A percentile compares a stretch with the other conserved stretches of the same genome.
phyloP scores from a whole-genome alignment of 2,329 filamentous ascomycete genomes.

The Aspergillus ochraceoroseus region DNA sequence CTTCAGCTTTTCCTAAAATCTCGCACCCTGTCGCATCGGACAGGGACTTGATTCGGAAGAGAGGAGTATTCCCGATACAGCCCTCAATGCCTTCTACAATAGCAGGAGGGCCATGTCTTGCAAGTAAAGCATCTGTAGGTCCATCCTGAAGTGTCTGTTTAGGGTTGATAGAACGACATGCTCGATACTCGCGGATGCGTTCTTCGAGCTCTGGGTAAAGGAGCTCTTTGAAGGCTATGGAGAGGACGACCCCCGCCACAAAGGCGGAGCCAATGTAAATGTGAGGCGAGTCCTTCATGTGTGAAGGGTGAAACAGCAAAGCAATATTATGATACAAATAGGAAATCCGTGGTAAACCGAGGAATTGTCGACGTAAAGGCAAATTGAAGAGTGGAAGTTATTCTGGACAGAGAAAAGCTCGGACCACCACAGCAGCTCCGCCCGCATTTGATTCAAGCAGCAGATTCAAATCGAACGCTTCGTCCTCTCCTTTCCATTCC shows the following conservation, averaged over 20 bases:
- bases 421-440: constrained; percentile 28
- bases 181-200: constrained; percentile 47
- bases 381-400: constrained; percentile 1
- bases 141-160: constrained; percentile 6
- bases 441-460: constrained; percentile 19
- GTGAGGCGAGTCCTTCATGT: constrained; percentile 33
- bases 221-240: constrained; percentile 72
- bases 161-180: constrained; percentile 36
- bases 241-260: constrained; percentile 68
- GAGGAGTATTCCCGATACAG: constrained; percentile 87
- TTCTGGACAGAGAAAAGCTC: constrained; percentile 32
- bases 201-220: constrained; percentile 69
- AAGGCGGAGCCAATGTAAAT: constrained; percentile 67
- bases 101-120: constrained; percentile 34
- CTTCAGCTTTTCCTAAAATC: constrained; percentile 88
- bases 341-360: too few species aligned
- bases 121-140: constrained; percentile 18
- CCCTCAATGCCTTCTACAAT: constrained; percentile 79
- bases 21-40: constrained; percentile 81
- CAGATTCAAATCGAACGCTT: constrained; percentile 21
- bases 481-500: constrained; percentile 18
- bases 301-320: not conserved
- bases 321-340: too few species aligned
- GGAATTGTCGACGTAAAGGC: too few species aligned
- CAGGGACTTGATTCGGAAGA: constrained; percentile 79